A percentile compares a stretch with the other conserved stretches of the same genome.
phyloP scores from a whole-genome alignment of 495 filamentous ascomycete genomes.

The Tuber melanosporum region DNA sequence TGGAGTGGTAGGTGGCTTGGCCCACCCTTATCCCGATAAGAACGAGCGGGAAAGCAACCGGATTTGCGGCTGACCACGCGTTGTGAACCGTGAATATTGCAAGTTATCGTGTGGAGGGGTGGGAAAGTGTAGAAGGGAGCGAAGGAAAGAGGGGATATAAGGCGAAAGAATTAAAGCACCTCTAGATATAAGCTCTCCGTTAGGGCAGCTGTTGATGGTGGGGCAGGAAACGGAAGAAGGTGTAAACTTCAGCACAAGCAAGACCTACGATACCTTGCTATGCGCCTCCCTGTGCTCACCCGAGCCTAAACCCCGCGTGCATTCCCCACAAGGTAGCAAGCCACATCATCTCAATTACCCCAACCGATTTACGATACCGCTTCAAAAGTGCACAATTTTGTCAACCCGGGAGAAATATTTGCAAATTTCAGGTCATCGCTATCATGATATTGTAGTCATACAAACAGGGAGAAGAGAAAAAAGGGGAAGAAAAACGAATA shows the following conservation, averaged over 20 bases:
- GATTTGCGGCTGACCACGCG: constrained; percentile 3
- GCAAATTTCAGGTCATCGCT: constrained; percentile 10
- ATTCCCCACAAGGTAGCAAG: background rate
- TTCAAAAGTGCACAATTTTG: background rate
- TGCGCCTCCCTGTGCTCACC: background rate
- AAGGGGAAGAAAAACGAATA: background rate
- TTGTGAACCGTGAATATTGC: background rate
- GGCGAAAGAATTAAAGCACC: background rate
- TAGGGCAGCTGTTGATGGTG: background rate
- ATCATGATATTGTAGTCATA: constrained; percentile 24
- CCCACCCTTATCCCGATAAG: background rate
- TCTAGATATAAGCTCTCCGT: background rate
- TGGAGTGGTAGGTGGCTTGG: background rate
- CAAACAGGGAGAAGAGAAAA: constrained; percentile 8
- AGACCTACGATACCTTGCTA: background rate
- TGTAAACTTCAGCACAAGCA: background rate
- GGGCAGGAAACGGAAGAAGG: background rate
- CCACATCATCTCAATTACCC: background rate
- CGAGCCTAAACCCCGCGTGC: background rate
- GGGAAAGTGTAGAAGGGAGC: background rate
- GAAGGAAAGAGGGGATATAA: background rate
- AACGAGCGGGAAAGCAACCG: background rate
- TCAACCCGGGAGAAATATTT: background rate
- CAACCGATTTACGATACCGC: background rate
- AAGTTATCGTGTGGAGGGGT: background rate